Base-by-base conservation (phyloP, 2,329 filamentous ascomycete species). In the Penicillium occitanis region DNA sequence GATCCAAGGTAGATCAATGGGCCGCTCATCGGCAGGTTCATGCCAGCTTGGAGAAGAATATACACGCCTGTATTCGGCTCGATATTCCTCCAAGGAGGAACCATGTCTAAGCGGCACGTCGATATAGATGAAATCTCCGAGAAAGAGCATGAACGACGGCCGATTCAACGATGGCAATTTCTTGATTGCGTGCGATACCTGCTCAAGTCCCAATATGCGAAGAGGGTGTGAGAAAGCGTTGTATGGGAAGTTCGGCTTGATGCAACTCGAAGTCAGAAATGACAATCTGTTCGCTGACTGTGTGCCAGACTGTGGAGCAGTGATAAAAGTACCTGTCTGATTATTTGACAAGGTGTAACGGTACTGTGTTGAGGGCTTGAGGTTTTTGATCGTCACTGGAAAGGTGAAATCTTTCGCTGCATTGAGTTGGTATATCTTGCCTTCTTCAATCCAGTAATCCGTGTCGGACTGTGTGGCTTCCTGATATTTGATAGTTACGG, bases 1-100 rank as follows among this genome's bases (percentile, higher is more conserved):
- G 53, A 98, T 92, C 95, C 95, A 99, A 72, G 93, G 96, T n/a
- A 98, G 82, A 60, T 77, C 72, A 28, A 78, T 75, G 28, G 77
- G 73, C 64, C 92, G 89, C 70, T 90, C 84, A 0, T 88, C 88
- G 11, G 91, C 88, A 0, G 87, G 81, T 0, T 86, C 67, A 14
- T 69, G 83, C 95, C 95, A 99, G 70, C 97, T 94, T 0, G 94
- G 94, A 2, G 93, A 97, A 0, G 92, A 90, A 74, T 99, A 99
- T n/a, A 97, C 89, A 72, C 96, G 92, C 22, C 94, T 89, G 75
- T 99, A 99, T 75, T 97, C 93, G 74, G 92, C 88, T 60, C 93
- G 87, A 76, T 97, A 99, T 72, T 93, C 88, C 63, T 91, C 88
- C 1, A 84, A 81, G 0, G 87, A 85, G 48, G 85, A 87, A 11